Evolutionary conservation across 768 basidiomycete genomes (phyloP), one percentile per base, ranked within the genome.

Genomic region (Leccinellum albellum): DNA sequence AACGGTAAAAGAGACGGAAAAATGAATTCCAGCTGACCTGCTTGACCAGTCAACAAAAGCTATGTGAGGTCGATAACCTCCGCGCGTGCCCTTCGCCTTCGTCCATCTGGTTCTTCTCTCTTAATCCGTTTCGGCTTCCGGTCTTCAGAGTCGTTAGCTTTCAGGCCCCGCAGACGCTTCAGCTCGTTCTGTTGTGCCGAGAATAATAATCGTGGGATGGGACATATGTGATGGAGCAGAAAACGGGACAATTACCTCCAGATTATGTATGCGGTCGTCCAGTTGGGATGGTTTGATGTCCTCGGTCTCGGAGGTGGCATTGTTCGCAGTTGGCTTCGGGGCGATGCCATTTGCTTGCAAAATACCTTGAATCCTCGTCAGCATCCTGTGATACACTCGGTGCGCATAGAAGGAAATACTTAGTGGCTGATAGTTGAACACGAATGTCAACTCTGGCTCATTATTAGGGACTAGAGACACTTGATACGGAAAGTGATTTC

Each of bases 21-120:
- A 15, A 17, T 3, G 35, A 17, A 35, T 35, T 32, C 35, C 7
- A 35, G 35, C 35, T 37, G 15, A 37, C 35, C 35, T 37, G 35
- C 44, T 45, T 45, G 40, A 52, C 33, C 13, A 20, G 33, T 47
- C 35, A 37, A 17, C 17, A 9, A 37, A 37, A 37, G 35, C 31
- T 59, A 66, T 1, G 65, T 66, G 49, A 66, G 57, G 51, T 61
- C 62, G 24, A 64, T 64, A 32, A 64, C 20, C 37, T 64, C 59
- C 35, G 53, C 54, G 0, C 24, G 50, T 14, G 17, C 35, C 17
- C 8, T 37, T 17, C 20, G 46, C 13, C 35, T 57, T 17, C 21
- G 55, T 50, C 56, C 44, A 45, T 23, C 44, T 7, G 44, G 13
- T 45, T 45, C 51, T 24, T 62, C 57, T 29, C 46, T 51, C 51